Evolutionary conservation across 345 rosid species (phyloP).

Genomic region (Aquilaria yunnanensis): DNA sequence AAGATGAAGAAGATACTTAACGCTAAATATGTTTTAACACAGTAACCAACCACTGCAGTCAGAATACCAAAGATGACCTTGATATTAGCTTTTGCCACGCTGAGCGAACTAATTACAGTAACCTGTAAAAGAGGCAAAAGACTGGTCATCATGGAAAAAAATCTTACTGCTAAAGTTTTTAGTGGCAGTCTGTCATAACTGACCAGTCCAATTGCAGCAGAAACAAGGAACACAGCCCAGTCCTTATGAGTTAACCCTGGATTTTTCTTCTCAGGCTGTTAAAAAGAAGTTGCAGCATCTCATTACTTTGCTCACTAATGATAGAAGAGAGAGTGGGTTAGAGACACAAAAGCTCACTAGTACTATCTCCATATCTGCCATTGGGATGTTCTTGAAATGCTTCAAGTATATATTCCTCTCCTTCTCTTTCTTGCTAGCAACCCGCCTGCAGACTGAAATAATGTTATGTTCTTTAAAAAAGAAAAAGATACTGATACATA

Average conservation of each 20-base stretch:
- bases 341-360: slow-evolving; percentile 45
- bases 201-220: slow-evolving; percentile 77
- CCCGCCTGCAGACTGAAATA: slow-evolving; percentile 33
- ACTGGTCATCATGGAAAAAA: neutral
- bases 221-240: slow-evolving; percentile 78
- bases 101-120: slow-evolving; percentile 50
- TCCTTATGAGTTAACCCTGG: slow-evolving; percentile 86
- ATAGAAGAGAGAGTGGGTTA: neutral
- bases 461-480: neutral
- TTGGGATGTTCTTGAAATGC: slow-evolving; percentile 80
- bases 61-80: slow-evolving; percentile 62
- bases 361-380: slow-evolving; percentile 92
- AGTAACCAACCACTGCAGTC: slow-evolving; percentile 56
- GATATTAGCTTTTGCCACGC: slow-evolving; percentile 52
- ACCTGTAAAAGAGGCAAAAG: slow-evolving; percentile 26
- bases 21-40: slow-evolving; percentile 72
- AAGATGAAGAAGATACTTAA: slow-evolving; percentile 17
- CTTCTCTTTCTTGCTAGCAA: slow-evolving; percentile 25
- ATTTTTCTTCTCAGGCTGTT: slow-evolving; percentile 84
- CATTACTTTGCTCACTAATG: too few species aligned
- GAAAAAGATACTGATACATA: neutral
- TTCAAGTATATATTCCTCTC: slow-evolving; percentile 56
- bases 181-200: slow-evolving; percentile 12
- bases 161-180: neutral
- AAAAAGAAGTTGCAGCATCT: slow-evolving; percentile 8